Evolutionary conservation across 805 yeast genomes (phyloP), one percentile per base, ranked within the genome.

Genomic region (Suhomyces sp.): DNA sequence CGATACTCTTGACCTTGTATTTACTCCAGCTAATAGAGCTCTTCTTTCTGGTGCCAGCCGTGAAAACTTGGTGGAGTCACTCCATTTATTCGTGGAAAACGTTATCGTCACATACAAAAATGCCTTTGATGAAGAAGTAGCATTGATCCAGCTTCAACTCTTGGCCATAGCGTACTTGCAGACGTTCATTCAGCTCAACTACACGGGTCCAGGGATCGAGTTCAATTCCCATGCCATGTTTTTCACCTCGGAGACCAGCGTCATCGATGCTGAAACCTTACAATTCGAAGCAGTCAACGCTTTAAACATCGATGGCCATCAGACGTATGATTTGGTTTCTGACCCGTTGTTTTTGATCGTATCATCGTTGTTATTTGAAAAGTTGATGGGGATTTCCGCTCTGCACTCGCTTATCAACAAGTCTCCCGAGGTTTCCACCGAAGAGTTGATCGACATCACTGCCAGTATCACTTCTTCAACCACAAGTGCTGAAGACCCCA

Each of bases 121-220:
- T n/a, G 31, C 35, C n/a, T 44, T 44, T 27, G 40, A 41, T 6
- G 24, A 24, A 6, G 39, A 35, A 7, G 15, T 48, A 4, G 52
- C 47, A 3, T 17, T 22, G 1, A 15, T 54, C 12, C 58, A 58
- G 26, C 43, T 57, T 21, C 70, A 60, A 31, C 38, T 65, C n/a
- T 28, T 72, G 12, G 84, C 86, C 2, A 69, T 86, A 40, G 70
- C 83, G 1, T 60, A 78, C 3, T 60, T 87, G 17, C 88, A 88
- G 52, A 53, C 75, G 1, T 90, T 83, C 52, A 63, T 84, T 11
- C 95, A 87, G 54, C 59, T 74, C 33, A 90, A 90, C 56, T 86
- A 72, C 58, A 86, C 95, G 0, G 97, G 97, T 6, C 96, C 96
- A 4, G 70, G 74, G 17, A 50, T 77, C 2, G 70, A 71, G 4